Evolutionary conservation across 805 yeast species (phyloP).

Genomic region (Cyberlindnera maclurae): DNA sequence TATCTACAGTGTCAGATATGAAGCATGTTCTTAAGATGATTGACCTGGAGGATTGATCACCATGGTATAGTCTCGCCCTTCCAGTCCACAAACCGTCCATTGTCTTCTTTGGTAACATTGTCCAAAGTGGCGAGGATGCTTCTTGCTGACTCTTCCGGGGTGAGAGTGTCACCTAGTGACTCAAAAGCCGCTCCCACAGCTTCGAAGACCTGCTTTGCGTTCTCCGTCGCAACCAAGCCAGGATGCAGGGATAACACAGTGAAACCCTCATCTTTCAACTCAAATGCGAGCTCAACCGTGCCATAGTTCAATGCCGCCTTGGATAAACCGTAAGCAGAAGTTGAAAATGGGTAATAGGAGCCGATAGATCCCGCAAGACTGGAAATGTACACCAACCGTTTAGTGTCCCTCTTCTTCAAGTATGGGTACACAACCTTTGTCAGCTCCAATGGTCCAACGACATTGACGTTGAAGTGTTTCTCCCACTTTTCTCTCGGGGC

Average conservation of each 20-base stretch:
- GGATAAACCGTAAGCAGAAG: too few species aligned
- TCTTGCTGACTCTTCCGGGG: conserved; percentile 20
- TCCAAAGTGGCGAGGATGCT: conserved; percentile 14
- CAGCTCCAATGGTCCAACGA: too few species aligned
- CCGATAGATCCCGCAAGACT: conserved; percentile 23
- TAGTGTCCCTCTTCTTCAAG: conserved; percentile 13
- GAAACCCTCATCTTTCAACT: conserved; percentile 22
- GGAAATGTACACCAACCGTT: conserved; percentile 24
- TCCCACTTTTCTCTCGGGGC: conserved; percentile 5
- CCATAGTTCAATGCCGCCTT: too few species aligned
- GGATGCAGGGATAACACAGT: conserved; percentile 31
- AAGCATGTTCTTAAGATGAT: too few species aligned
- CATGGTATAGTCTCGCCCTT: conserved; percentile 5
- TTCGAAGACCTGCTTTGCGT: conserved; percentile 13
- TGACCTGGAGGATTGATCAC: neutral
- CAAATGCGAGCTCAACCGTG: conserved; percentile 27
- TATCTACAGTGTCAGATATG: too few species aligned
- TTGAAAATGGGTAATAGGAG: conserved; percentile 5
- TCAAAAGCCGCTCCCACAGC: neutral
- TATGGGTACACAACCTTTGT: conserved; percentile 8
- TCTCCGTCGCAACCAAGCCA: conserved; percentile 31
- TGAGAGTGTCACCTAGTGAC: conserved; percentile 10
- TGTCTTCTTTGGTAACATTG: conserved; percentile 18
- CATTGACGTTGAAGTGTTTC: conserved; percentile 20
- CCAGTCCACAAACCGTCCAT: too few species aligned